Conservation (phyloP, 2,329 filamentous ascomycete genomes). For the Diaporthe vaccinii region DNA sequence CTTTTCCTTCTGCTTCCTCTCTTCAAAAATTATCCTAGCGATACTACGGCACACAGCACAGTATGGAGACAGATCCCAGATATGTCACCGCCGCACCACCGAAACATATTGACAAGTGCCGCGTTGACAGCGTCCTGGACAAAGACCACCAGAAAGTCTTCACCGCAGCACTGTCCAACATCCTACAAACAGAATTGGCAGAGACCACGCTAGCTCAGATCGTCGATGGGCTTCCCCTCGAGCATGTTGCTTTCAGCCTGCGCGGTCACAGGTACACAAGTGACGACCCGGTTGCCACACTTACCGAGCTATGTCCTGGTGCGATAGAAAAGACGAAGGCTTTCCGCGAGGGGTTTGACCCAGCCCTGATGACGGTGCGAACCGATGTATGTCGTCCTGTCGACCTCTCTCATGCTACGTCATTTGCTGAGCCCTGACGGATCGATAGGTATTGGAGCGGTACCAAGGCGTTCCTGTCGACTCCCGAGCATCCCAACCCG, state of each 20-base stretch:
- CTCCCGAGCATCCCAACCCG: not conserved
- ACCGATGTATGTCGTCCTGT: not conserved
- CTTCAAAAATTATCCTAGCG: not conserved
- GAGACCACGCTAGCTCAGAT: constrained; percentile 27
- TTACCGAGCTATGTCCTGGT: not conserved
- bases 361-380: not conserved
- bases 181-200: constrained; percentile 7
- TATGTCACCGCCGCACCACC: not conserved
- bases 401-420: not conserved
- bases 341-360: not conserved
- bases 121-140: not conserved
- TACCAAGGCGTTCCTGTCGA: not conserved
- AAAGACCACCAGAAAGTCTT: not conserved
- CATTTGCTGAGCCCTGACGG: not conserved
- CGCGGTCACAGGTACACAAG: not conserved
- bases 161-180: constrained; percentile 2
- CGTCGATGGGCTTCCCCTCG: constrained; percentile 26
- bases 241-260: not conserved
- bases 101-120: not conserved
- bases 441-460: not conserved
- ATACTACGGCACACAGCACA: not conserved
- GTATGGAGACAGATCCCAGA: not conserved
- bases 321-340: not conserved
- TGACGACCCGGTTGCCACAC: not conserved
- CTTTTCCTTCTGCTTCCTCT: no score